Evolutionary conservation across 768 basidiomycete species (phyloP).

Genomic region (Cyclocybe cylindracea): DNA sequence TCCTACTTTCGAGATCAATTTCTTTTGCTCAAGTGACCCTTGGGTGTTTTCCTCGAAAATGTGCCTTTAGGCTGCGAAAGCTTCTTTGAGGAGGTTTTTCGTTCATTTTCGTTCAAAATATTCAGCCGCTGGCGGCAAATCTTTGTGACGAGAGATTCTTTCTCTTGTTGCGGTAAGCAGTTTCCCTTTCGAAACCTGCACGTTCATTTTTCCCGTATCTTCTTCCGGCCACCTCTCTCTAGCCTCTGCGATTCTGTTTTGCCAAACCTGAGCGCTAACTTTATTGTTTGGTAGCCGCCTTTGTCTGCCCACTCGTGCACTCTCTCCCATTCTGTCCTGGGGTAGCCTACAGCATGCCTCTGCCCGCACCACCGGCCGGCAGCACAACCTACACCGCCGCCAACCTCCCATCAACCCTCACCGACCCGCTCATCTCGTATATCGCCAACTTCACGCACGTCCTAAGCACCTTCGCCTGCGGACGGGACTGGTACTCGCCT

Average conservation of each 20-base stretch:
- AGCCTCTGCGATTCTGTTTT: too few relatives aligned
- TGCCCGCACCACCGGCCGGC: slow-evolving; percentile 49
- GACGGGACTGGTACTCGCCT: slow-evolving; percentile 78
- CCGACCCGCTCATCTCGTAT: slow-evolving; percentile 52
- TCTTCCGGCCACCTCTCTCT: not conserved
- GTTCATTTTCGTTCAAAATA: too few relatives aligned
- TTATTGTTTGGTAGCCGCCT: slow-evolving; percentile 44
- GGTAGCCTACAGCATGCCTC: slow-evolving; percentile 68
- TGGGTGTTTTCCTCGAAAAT: too few relatives aligned
- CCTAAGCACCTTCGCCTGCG: slow-evolving; percentile 75
- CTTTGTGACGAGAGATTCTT: too few relatives aligned
- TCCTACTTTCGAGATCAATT: too few relatives aligned
- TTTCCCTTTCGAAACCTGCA: too few relatives aligned
- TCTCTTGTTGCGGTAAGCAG: too few relatives aligned
- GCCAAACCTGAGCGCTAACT: not conserved
- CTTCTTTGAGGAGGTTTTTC: too few relatives aligned
- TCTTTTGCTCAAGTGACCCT: too few relatives aligned
- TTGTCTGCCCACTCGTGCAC: slow-evolving; percentile 69
- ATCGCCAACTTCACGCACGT: slow-evolving; percentile 75
- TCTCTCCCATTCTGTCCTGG: slow-evolving; percentile 76
- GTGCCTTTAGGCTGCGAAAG: too few relatives aligned
- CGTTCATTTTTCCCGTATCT: not conserved
- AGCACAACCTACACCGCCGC: slow-evolving; percentile 46
- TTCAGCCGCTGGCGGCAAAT: too few relatives aligned
- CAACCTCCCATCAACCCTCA: slow-evolving; percentile 51